Evolutionary conservation across 495 filamentous ascomycete species (phyloP).

Genomic region (Wilcoxina mikolae): DNA sequence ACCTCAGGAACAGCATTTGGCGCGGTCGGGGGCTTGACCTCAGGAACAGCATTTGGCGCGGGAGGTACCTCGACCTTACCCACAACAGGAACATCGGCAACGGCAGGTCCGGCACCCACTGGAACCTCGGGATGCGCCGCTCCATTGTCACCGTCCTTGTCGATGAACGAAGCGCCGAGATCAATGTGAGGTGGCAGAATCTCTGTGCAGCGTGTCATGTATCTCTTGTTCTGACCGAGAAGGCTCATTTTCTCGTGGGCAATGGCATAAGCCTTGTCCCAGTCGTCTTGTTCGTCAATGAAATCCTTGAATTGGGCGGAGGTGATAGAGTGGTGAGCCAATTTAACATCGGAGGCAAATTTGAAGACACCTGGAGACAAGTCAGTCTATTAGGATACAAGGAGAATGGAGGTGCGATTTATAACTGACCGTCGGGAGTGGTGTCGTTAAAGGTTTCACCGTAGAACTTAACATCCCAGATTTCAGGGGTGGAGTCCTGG

Average conservation of each 20-base stretch:
- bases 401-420: background rate
- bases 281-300: slow-evolving; percentile 4
- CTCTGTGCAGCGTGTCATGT: slow-evolving; percentile 1
- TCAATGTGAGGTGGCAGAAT: slow-evolving; percentile 8
- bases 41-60: no score
- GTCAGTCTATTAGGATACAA: background rate
- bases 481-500: slow-evolving; percentile 25
- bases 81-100: no score
- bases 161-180: background rate
- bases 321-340: background rate
- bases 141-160: background rate
- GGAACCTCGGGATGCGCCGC: no score
- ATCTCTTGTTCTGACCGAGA: background rate
- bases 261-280: slow-evolving; percentile 4
- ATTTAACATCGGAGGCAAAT: slow-evolving; percentile 1
- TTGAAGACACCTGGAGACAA: background rate
- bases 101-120: no score
- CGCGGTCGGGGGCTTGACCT: no score
- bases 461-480: slow-evolving; percentile 30
- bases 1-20: no score
- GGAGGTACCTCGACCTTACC: no score
- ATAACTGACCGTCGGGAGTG: background rate
- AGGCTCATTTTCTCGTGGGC: slow-evolving; percentile 4
- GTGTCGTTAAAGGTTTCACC: slow-evolving; percentile 14
- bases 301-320: background rate